phyloP scores from a whole-genome alignment of 805 yeast species.

The Lipomyces chichibuensis region DNA sequence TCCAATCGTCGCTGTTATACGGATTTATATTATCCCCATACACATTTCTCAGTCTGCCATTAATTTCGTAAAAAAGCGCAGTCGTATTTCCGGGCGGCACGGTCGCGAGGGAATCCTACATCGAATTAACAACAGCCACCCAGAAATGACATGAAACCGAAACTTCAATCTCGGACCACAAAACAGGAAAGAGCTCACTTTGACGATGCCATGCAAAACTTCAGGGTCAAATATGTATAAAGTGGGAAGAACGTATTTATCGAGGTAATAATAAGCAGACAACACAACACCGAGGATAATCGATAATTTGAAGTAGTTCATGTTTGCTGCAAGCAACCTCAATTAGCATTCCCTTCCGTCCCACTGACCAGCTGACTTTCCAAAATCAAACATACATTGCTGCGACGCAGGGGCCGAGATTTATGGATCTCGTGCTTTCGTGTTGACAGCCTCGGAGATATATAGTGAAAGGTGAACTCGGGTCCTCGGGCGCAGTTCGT shows the following conservation, averaged over 20 bases:
- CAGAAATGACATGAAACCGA: too few relatives aligned
- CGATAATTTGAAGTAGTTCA: conserved; percentile 17
- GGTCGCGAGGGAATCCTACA: conserved; percentile 43
- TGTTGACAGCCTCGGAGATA: not conserved
- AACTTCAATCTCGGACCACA: not conserved
- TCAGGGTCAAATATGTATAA: conserved; percentile 71
- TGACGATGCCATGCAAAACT: conserved; percentile 60
- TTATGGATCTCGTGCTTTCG: not conserved
- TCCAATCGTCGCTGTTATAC: conserved; percentile 81
- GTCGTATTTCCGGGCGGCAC: conserved; percentile 52
- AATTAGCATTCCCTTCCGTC: not conserved
- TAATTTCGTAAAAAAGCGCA: conserved; percentile 63
- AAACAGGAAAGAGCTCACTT: conserved; percentile 2
- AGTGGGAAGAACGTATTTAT: conserved; percentile 66
- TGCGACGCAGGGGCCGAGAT: not conserved
- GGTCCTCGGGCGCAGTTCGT: too few relatives aligned
- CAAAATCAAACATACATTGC: not conserved
- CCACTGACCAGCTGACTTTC: not conserved
- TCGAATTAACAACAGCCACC: not conserved
- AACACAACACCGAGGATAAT: conserved; percentile 21
- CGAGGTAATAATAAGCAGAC: conserved; percentile 41
- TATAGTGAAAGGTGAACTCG: too few relatives aligned
- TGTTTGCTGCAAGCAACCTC: not conserved
- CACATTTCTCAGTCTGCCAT: conserved; percentile 57
- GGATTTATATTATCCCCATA: conserved; percentile 80